Evolutionary conservation across 2,329 filamentous ascomycete species (phyloP), one percentile per base, ranked within the genome.

Genomic region (Fusarium palustre): DNA sequence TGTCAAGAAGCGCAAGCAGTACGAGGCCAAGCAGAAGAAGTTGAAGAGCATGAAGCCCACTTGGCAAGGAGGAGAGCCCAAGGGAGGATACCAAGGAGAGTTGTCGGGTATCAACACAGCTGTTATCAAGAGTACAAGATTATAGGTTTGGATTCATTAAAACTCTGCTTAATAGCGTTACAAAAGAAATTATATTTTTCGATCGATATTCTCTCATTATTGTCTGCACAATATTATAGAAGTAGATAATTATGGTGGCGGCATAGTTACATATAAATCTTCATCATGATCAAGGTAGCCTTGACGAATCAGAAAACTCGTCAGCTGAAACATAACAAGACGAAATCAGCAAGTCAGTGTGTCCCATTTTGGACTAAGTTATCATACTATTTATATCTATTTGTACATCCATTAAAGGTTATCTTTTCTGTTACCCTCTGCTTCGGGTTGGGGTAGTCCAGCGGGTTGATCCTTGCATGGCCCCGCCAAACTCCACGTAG

Each of bases 1-100:
- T 79, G 95, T 98, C 70, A 99, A 98, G 91, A 98, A 97, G 91
- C 90, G 93, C 81, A 93, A 93, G 89, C 94, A 93, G 88, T 99
- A 89, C 79, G 94, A 97, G 78, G 91, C 94, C 80, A 97, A 97
- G 87, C 92, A 95, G 88, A 98, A 97, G 92, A 97, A 98, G 86
- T 82, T 98, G 77, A 89, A 88, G 75, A 95, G 91, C 77, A 92
- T 94, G 84, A 93, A 92, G 83, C 88, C 92, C 11, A 85, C 93
- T 16, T 98, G 94, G 83, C 93, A 94, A 81, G 93, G 93, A 71
- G 92, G 93, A 66, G 90, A 97, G 82, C 90, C 92, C 73, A 88
- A 88, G 76, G 92, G 93, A 76, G 92, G 94, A 55, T 99, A 99
- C 83, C 88, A 88, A 70, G 96, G 96, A 82, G 96, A 98, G 80